Conservation (phyloP, 148 eudicot species). For the Vaccinium vitisidaea region DNA sequence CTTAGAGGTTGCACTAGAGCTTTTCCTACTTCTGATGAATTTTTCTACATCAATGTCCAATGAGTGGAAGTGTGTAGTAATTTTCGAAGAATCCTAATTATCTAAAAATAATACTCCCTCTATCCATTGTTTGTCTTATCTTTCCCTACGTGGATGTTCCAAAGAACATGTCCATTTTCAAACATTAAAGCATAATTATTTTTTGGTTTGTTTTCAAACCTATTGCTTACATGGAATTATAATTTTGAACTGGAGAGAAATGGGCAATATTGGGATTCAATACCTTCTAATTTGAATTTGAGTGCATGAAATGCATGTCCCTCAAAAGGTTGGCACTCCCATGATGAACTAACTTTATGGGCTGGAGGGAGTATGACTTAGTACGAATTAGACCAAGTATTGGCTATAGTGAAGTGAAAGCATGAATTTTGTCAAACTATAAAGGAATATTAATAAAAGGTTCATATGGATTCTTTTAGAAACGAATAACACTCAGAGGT, state of each 20-base stretch:
- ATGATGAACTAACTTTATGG: background rate
- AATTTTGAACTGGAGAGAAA: background rate
- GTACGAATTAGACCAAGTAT: too few relatives aligned
- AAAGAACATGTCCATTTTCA: background rate
- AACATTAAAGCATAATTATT: background rate
- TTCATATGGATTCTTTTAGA: too few relatives aligned
- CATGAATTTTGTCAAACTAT: too few relatives aligned
- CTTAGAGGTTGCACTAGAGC: background rate
- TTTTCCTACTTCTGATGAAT: conserved; percentile 4
- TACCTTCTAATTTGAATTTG: background rate
- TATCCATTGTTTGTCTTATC: background rate
- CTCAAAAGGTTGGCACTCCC: background rate
- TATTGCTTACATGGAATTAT: background rate
- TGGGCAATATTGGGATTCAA: background rate
- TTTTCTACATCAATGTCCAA: background rate
- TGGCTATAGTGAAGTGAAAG: too few relatives aligned
- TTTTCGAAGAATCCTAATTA: background rate
- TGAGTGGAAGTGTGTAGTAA: background rate
- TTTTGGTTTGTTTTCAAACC: background rate
- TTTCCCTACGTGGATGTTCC: background rate
- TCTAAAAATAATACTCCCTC: background rate
- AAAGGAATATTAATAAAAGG: too few relatives aligned
- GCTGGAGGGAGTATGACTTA: too few relatives aligned
- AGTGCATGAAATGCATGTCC: background rate
- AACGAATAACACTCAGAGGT: too few relatives aligned